Evolutionary conservation across 768 basidiomycete species (phyloP).

Genomic region (Pleurotus tuoliensis): DNA sequence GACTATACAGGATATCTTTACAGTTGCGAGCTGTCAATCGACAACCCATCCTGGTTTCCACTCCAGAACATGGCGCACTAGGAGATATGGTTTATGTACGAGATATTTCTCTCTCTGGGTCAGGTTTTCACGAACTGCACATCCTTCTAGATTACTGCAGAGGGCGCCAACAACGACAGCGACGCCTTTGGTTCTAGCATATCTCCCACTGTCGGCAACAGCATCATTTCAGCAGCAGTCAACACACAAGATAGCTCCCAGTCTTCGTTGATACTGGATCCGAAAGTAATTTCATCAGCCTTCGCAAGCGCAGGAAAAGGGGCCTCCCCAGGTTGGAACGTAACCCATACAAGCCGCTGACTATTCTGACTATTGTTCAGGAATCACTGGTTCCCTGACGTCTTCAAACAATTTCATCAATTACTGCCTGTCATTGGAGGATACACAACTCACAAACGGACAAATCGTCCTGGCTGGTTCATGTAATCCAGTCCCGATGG

Average conservation of each 20-base stretch:
- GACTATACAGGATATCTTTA: slow-evolving; percentile 54
- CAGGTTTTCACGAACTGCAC: too few relatives aligned
- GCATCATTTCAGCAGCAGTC: not conserved
- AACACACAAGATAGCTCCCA: not conserved
- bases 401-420: slow-evolving; percentile 63
- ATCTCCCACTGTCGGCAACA: not conserved
- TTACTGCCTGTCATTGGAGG: slow-evolving; percentile 40
- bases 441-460: slow-evolving; percentile 52
- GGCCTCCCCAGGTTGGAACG: too few relatives aligned
- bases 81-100: slow-evolving; percentile 61
- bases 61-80: slow-evolving; percentile 57
- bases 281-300: not conserved
- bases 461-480: slow-evolving; percentile 47
- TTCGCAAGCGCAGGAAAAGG: not conserved
- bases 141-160: slow-evolving; percentile 26
- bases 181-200: not conserved
- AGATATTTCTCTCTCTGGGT: slow-evolving; percentile 6
- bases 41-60: slow-evolving; percentile 49
- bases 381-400: slow-evolving; percentile 48
- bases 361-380: slow-evolving; percentile 11
- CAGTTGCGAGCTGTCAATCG: slow-evolving; percentile 59
- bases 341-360: too few relatives aligned
- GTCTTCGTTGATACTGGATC: not conserved
- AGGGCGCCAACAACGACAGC: not conserved
- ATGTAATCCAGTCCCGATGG: slow-evolving; percentile 21